These are phyloP conservation scores for Jaltomata sinuosa DNA, from an alignment of 257 asterid genomes.

Conservation along the genomic window DNA sequence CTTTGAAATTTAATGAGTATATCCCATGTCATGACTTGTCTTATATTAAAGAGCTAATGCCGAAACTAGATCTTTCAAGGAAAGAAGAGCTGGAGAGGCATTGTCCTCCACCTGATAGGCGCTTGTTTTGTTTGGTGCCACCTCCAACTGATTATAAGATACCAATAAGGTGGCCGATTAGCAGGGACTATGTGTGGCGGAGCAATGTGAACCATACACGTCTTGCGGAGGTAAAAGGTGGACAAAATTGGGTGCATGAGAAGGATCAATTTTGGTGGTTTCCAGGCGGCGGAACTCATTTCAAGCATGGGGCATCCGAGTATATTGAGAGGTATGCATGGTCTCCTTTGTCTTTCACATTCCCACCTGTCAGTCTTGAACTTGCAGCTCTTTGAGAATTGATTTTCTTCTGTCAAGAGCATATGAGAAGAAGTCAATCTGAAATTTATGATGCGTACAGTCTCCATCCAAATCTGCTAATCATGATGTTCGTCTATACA, in stretches of 20 bases:
- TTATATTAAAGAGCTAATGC: constrained; percentile 58
- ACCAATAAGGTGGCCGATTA: constrained; percentile 85
- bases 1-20: constrained; percentile 60
- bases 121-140: constrained; percentile 81
- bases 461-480: not conserved
- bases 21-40: constrained; percentile 81
- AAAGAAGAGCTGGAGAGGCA: constrained; percentile 91
- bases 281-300: constrained; percentile 99
- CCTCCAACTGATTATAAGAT: constrained; percentile 87
- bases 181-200: constrained; percentile 88
- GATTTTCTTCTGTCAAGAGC: not conserved
- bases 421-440: not conserved
- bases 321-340: constrained; percentile 66
- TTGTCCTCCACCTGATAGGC: constrained; percentile 60
- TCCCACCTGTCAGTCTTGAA: not conserved
- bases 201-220: constrained; percentile 86
- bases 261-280: constrained; percentile 84
- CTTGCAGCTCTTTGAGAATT: not conserved
- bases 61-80: constrained; percentile 55
- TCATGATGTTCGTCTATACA: not conserved
- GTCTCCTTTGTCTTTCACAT: not conserved
- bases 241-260: constrained; percentile 93
- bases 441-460: not conserved
- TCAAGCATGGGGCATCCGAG: constrained; percentile 91
- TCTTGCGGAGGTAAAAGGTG: constrained; percentile 90